Conservation (phyloP, 75 land plant species). For the Selaginella tamariscina region DNA sequence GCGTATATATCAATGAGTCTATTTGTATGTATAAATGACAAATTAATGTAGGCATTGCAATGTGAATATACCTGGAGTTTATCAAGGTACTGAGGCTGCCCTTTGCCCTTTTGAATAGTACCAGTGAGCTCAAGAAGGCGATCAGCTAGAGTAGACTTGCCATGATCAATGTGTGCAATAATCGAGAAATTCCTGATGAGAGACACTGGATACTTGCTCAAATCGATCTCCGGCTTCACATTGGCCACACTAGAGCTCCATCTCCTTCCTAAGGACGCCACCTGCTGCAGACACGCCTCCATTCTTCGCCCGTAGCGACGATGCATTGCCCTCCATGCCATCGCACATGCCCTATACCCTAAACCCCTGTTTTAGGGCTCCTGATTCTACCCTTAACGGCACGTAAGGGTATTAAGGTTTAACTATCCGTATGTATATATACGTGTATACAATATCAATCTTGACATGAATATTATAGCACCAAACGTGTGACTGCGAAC, state of each 20-base stretch:
- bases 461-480: too few species aligned
- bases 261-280: neutral
- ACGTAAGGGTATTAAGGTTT: too few species aligned
- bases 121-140: conserved; percentile 90
- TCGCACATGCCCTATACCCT: too few species aligned
- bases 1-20: too few species aligned
- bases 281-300: too few species aligned
- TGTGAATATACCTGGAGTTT: conserved; percentile 89
- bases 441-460: too few species aligned
- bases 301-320: neutral
- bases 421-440: too few species aligned
- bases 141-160: conserved; percentile 96
- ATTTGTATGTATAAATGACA: too few species aligned
- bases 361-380: too few species aligned
- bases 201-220: conserved; percentile 52
- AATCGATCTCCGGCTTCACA: conserved; percentile 24
- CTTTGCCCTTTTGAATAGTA: conserved; percentile 82
- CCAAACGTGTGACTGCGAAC: too few species aligned
- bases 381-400: too few species aligned
- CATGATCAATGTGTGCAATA: conserved; percentile 94
- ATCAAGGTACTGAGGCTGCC: conserved; percentile 97
- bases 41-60: too few species aligned
- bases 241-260: neutral
- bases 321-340: neutral
- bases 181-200: conserved; percentile 88